Conservation (phyloP, 179 eudicot genomes). For the Beta macrorhiza region DNA sequence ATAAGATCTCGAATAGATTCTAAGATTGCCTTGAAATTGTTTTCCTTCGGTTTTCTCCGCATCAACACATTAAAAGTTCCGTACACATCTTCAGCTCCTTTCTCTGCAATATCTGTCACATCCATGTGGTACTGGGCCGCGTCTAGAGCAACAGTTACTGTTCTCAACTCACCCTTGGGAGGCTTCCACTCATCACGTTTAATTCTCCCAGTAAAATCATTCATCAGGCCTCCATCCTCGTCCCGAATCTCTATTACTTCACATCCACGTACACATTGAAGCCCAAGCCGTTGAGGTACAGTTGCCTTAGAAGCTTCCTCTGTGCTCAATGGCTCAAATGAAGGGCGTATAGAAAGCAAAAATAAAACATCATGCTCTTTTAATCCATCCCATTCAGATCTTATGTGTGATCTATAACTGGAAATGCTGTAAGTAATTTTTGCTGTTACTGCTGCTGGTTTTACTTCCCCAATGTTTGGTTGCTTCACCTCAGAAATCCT, state of each 20-base stretch:
- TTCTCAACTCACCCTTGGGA: slow-evolving; percentile 95
- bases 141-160: slow-evolving; percentile 89
- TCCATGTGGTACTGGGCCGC: slow-evolving; percentile 98
- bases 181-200: slow-evolving; percentile 99
- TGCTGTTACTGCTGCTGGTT: slow-evolving; percentile 92
- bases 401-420: slow-evolving; percentile 78
- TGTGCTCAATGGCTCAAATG: slow-evolving; percentile 86
- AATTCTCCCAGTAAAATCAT: slow-evolving; percentile 93
- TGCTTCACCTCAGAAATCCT: slow-evolving; percentile 87
- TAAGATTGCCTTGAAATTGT: slow-evolving; percentile 92
- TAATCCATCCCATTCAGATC: slow-evolving; percentile 93
- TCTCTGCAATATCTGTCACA: slow-evolving; percentile 92
- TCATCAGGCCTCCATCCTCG: slow-evolving; percentile 89
- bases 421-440: slow-evolving; percentile 79
- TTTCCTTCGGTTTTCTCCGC: slow-evolving; percentile 99
- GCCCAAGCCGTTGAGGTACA: slow-evolving; percentile 89
- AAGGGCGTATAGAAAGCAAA: slow-evolving; percentile 84
- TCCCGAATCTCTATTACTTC: slow-evolving; percentile 92
- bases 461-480: slow-evolving; percentile 96
- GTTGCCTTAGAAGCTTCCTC: slow-evolving; percentile 88
- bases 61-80: slow-evolving; percentile 79
- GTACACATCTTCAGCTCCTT: slow-evolving; percentile 91
- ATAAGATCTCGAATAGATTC: slow-evolving; percentile 96
- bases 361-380: slow-evolving; percentile 96
- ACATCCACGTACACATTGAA: slow-evolving; percentile 98